Base-by-base conservation (phyloP, 805 yeast species). In the Cyberlindnera xylosilytica region DNA sequence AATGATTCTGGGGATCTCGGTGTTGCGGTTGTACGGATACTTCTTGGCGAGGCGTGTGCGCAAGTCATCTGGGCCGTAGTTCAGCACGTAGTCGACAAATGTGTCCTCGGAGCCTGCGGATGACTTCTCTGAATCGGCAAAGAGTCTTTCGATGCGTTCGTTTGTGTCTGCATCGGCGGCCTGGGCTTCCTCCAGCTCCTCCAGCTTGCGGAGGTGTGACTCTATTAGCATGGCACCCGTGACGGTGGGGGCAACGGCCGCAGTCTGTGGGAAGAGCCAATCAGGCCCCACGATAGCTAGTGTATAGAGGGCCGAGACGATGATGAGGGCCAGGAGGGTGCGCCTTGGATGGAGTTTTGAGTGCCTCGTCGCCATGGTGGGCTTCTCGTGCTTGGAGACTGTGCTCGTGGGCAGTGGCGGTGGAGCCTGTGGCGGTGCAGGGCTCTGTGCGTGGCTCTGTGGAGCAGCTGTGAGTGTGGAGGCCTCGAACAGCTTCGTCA, bases 1-100 rank as follows among this genome's bases (percentile, higher is more conserved):
- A 24, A 74, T 68, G 37, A 59, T 60, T 17, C 68, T 70, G 0
- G 74, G 76, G 39, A 72, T 70, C 3, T 8, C 12, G 0, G 47
- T 18, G 6, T 13, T 6, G 18, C 56, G 39, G 37, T 47, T 36
- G 33, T 57, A 54, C 1, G 46, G 50, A 31, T 37, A 57, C 27
- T 40, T 41, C 4, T 20, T 20, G 1, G 51, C 20, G 10, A 55
- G 26, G 18, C 46, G 44, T 0, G 35, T n/a, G 17, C 60, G 47
- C 2, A 57, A 31, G 27, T 56, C 61, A 3, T 50, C 41, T 9
- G 27, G 33, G 6, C 20, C 38, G 32, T 56, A 54, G 3, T 38
- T 18, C 3, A 15, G 6, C 5, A 39, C 49, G 22, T 51, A 53
- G 29, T 56, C 58, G 4, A 16, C 22, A 31, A 41, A 42, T 2